These are phyloP conservation scores for Ogataea trehalophila DNA, from an alignment of 805 yeast genomes.

Conservation along the genomic window DNA sequence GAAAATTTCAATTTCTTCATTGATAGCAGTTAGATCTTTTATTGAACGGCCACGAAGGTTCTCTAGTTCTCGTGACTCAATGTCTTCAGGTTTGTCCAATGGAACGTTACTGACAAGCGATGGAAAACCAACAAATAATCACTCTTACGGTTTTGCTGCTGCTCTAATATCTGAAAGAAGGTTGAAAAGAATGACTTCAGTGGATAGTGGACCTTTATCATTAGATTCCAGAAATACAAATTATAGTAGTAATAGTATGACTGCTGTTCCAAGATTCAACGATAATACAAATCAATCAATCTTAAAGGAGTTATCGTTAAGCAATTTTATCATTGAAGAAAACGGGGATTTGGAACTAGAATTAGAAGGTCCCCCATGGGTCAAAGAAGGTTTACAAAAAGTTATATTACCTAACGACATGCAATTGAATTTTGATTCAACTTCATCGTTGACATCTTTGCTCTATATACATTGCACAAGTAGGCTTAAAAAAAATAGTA, in stretches of 20 bases:
- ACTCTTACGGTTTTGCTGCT: constrained; percentile 24
- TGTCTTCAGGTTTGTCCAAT: constrained; percentile 8
- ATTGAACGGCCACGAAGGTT: not conserved
- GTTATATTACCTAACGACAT: constrained; percentile 21
- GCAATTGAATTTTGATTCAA: not conserved
- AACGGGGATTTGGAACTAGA: constrained; percentile 58
- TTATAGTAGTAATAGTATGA: constrained; percentile 7
- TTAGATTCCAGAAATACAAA: constrained; percentile 8
- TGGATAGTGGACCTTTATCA: constrained; percentile 16
- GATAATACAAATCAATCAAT: constrained; percentile 10
- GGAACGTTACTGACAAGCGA: constrained; percentile 1
- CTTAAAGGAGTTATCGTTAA: constrained; percentile 1
- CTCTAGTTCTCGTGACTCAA: not conserved
- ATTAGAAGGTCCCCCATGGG: constrained; percentile 70
- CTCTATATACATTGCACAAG: not conserved
- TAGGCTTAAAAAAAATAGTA: not conserved
- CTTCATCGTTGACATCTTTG: not conserved
- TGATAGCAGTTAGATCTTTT: constrained; percentile 3
- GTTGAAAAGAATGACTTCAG: constrained; percentile 16
- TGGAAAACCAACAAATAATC: not conserved
- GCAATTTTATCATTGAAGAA: constrained; percentile 28
- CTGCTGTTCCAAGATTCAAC: constrained; percentile 6
- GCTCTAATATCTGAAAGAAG: constrained; percentile 23
- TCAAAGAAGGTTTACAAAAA: constrained; percentile 65
- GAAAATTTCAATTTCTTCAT: constrained; percentile 8